Conservation (phyloP, 306 rosid genomes). For the Vachellia collinsii region DNA sequence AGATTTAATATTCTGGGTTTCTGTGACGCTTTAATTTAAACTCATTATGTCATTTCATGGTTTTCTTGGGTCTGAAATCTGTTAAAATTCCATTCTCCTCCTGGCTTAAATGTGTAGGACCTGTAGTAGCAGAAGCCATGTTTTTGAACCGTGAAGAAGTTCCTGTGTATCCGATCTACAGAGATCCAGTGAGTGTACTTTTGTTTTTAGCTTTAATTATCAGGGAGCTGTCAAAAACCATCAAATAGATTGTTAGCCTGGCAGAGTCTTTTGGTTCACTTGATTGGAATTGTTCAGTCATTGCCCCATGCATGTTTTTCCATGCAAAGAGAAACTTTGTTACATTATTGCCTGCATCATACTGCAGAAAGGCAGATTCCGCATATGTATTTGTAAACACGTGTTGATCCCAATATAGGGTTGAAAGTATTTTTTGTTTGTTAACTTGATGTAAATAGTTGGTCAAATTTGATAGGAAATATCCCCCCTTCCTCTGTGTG, state of each 20-base stretch:
- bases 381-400: neutral
- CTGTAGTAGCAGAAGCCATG: constrained; percentile 95
- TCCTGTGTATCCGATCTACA: constrained; percentile 85
- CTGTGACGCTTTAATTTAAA: neutral
- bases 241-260: constrained; percentile 5
- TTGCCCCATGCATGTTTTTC: neutral
- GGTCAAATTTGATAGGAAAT: neutral
- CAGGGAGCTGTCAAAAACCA: neutral
- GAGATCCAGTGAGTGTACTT: constrained; percentile 83
- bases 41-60: neutral
- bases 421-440: neutral
- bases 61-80: constrained; percentile 14
- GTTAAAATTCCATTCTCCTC: neutral
- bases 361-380: neutral
- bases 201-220: constrained; percentile 12
- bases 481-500: constrained; percentile 3
- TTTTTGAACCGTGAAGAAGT: constrained; percentile 94
- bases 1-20: neutral
- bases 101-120: constrained; percentile 67
- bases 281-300: constrained; percentile 9
- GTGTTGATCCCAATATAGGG: neutral
- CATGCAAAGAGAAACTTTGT: neutral
- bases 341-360: constrained; percentile 15
- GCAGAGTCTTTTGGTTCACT: neutral
- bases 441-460: neutral